Evolutionary conservation across 148 eudicot genomes (phyloP), one percentile per base, ranked within the genome.

Genomic region (Tetragonia tetragonoides): DNA sequence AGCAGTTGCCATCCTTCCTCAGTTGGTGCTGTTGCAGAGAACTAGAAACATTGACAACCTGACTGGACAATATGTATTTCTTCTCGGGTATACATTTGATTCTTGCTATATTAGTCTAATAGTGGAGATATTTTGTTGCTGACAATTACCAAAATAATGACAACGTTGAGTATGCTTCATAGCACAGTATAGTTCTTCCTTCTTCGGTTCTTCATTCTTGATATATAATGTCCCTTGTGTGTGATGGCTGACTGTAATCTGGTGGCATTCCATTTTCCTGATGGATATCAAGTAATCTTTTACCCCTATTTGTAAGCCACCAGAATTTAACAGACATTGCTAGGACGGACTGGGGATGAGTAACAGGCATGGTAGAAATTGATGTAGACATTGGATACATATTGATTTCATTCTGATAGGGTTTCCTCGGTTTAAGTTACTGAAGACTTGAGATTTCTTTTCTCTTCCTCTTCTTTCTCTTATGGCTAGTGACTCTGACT

Each of bases 1-100:
- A 87, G 97, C 99, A 71, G 93, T 95, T 84, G 99, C 99, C 40
- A 95, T 95, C 79, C 90, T 95, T 84, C 99, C 99, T 63, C 97
- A 95, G 90, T 81, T 95, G 77, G 97, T 95, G 69, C 77, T 95
- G 92, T 77, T 95, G 87, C 99, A 95, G 85, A 91, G 99, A 85
- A 93, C 99, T 78, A 86, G 96, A 84, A 95, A 95, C 81, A 95
- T 95, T 75, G 97, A 95, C 89, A 95, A 95, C 79, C 85, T 95
- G 88, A 89, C 93, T 56, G 93, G 95, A 61, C 95, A 89, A 88
- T 91, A 95, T 83, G 89, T 95, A 28, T 81, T 91, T 75, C 91
- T 95, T 39, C 93, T 94, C 68, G 98, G 98, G 98, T 94, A 78
- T 82, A 63, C 69, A 67, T 67, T 78, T 76, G 62, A 40, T 24